Base-by-base conservation (phyloP, 176 grass and related monocot species). In the Rhipidocladum racemiflorum region DNA sequence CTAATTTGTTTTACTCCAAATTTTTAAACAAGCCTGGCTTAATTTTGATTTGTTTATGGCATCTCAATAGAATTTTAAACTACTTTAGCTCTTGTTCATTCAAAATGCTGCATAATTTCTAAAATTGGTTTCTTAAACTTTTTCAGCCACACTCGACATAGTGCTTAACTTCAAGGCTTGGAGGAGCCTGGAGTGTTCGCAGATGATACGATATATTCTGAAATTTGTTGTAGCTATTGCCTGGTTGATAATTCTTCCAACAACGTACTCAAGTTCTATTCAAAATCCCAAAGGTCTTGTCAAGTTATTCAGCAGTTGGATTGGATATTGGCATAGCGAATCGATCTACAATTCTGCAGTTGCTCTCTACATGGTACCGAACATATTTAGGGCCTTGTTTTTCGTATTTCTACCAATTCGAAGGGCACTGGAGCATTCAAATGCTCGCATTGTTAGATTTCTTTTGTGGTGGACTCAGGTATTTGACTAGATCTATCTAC, bases 381-480 rank as follows among this genome's bases (percentile, higher is more conserved):
- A 95, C 84, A 91, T 98, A 59, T 87, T 95, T 25, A 86, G 88
- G 82, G 88, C 92, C 21, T 49, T 98, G 79, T 72, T 98, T 72
- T 98, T 98, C 84, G 55, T 98, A 79, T 90, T 98, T 87, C 85
- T 91, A 74, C 88, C 90, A 49, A 54, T 95, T 79, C 90, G 82
- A 77, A 78, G 85, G 38, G 20, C 6, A 61, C 68, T 91, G 88
- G 92, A 98, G 79, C 91, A 35, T 15, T 98, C 96, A 49, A 85
- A 95, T 88, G 44, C 28, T 84, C 75, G 10, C 78, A 65, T 98
- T 61, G 40, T 95, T 63, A 75, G 90, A 80, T 81, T 98, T 66
- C 72, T 98, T 75, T 87, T 98, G 76, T 98, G 96, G 96, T 98
- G 96, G 96, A 92, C 87, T 29, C 96, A 98, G 96, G 96, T 88